Base-by-base conservation (phyloP, 2,329 filamentous ascomycete genomes). In the Colletotrichum sp. region DNA sequence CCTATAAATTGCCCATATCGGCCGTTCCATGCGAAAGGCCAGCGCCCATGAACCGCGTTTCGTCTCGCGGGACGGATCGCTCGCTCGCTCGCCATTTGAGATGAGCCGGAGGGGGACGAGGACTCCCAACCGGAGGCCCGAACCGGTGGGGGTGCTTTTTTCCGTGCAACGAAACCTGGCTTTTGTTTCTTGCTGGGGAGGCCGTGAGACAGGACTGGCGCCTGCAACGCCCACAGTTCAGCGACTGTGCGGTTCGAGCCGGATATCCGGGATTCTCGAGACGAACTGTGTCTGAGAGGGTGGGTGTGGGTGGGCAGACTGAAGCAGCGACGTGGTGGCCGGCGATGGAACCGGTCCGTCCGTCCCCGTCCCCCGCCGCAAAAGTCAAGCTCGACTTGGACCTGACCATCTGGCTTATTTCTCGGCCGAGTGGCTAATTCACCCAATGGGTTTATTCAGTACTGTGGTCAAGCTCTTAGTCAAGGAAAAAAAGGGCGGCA, bases 221-320 rank as follows among this genome's bases (percentile, higher is more conserved):
- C 21, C 5, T 52, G 3, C 43, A 1, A 13, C 0, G 12, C n/a
- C 12, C 6, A 7, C 0, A 4, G 43, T 24, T 13, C 43, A 52
- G 43, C 3, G n/a, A 21, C 43, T 24, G 43, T 52, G 43, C 43
- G 43, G 43, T 52, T 21, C 1, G n/a, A 13, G 43, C 43, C 43
- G 43, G 43, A 52, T 52, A 52, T 52, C 43, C 43, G 43, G 43
- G n/a, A 52, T 2, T 52, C 43, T 52, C 43, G 43, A 52, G 43
- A 52, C 43, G 43, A 52, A 52, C 43, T 21, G n/a, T 52, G 43
- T 52, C 43, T 52, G 43, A 21, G 43, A 21, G 43, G 43, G 43
- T 48, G 43, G 3, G 36, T 34, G 32, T 7, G 30, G 18, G 18
- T 5, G 38, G 38, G 18, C 38, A n/a, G 38, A 43, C 9, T 48